Evolutionary conservation across 1,284 basidiomycete species (phyloP), one percentile per base, ranked within the genome.

Genomic region (Amylostereum areolatum): DNA sequence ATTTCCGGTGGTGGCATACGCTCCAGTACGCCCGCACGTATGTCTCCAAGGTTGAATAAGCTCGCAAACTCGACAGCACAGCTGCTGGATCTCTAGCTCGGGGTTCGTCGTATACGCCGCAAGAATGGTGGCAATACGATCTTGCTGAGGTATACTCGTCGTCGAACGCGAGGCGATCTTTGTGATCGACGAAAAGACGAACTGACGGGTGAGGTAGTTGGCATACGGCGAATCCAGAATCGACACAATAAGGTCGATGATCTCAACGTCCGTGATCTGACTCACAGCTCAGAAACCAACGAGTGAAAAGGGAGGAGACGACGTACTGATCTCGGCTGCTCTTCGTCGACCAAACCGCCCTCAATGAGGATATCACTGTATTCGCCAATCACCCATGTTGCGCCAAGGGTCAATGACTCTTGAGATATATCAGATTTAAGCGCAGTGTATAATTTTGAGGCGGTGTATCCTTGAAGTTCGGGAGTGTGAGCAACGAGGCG

Each of bases 1-100:
- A 99, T 72, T 66, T 99, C 96, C 2, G 97, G 97, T 4, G 93
- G 90, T 5, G 97, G 97, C 97, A 99, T 99, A 49, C 93, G 82
- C 72, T 99, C 97, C 52, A 99, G 68, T 1, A 99, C 94, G 42
- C 94, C 97, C n/a, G 81, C 79, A 50, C 85, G 80, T 32, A 95
- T 74, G 39, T 92, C 87, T 24, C 81, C 81, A 12, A 88, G 64
- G 33, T 73, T 77, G 61, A 94, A 89, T 55, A 99, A 66, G 59
- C 82, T 90, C 0, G 88, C 88, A 66, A 95, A 98, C 67, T 99
- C 97, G 6, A 99, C 92, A 0, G 93, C 86, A 41, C 97, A n/a
- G 83, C 65, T 98, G 95, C 66, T 99, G 97, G 43, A 97, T 77
- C 68, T 99, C 97, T 25, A 99, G 74, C 65, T 99, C 95, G 1